Conservation (phyloP, 2,329 filamentous ascomycete species). For the Talaromyces albobiverticillius region DNA sequence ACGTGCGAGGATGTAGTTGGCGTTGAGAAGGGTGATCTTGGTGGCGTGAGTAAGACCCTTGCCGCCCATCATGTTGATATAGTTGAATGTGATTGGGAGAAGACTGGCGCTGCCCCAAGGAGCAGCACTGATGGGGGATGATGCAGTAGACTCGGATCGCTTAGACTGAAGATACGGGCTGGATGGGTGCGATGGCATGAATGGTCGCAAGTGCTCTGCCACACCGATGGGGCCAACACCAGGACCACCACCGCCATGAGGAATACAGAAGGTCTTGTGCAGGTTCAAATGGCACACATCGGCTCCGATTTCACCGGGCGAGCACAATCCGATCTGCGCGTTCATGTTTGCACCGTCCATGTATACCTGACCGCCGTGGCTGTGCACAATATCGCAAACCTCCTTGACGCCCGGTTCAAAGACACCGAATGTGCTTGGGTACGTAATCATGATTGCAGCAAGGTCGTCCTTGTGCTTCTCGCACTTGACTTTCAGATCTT, state of each 20-base stretch:
- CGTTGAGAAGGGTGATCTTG: constrained; percentile 89
- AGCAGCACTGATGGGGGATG: constrained; percentile 72
- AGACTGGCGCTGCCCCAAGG: constrained; percentile 88
- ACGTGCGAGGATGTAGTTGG: constrained; percentile 91
- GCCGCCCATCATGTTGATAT: constrained; percentile 89
- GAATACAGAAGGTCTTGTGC: constrained; percentile 99
- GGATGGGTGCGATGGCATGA: constrained; percentile 70
- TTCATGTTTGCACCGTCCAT: constrained; percentile 99
- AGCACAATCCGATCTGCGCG: constrained; percentile 92
- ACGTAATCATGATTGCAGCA: constrained; percentile 94
- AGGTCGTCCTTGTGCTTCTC: constrained; percentile 82
- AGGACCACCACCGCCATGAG: constrained; percentile 89
- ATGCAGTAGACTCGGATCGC: constrained; percentile 45
- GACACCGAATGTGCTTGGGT: constrained; percentile 91
- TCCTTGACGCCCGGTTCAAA: constrained; percentile 88
- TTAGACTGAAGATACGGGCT: constrained; percentile 47
- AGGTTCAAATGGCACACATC: constrained; percentile 97
- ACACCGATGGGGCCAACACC: constrained; percentile 94
- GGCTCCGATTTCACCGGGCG: constrained; percentile 89
- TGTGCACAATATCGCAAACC: constrained; percentile 80
- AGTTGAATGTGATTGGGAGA: constrained; percentile 89
- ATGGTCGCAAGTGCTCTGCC: constrained; percentile 72
- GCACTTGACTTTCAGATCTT: constrained; percentile 82
- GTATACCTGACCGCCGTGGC: constrained; percentile 89
- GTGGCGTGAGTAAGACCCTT: constrained; percentile 83